Evolutionary conservation across 305 asterid genomes (phyloP).

Genomic region (Salvia sclarea): DNA sequence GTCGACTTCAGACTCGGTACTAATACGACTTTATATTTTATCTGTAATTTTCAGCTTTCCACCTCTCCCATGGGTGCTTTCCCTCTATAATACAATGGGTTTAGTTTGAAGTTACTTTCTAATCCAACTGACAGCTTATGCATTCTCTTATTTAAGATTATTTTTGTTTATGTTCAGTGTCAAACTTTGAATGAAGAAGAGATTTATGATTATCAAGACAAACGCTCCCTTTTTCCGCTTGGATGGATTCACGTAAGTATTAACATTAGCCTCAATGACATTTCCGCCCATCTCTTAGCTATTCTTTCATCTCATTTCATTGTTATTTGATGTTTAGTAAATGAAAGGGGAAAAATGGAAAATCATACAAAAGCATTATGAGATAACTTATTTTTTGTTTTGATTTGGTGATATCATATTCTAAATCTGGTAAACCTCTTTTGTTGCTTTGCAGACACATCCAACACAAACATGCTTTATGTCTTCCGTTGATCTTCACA

Average conservation of each 20-base stretch:
- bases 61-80: neutral
- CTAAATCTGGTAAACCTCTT: constrained; percentile 13
- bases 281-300: neutral
- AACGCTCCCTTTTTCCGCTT: constrained; percentile 77
- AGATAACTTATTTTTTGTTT: constrained; percentile 9
- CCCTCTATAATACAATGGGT: constrained; percentile 1
- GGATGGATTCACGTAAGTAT: constrained; percentile 99
- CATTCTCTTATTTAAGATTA: constrained; percentile 24
- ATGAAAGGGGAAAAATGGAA: neutral
- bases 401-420: constrained; percentile 17
- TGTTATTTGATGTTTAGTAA: constrained; percentile 8
- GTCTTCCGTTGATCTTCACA: constrained; percentile 99
- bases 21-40: constrained; percentile 18
- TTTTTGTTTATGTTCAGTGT: constrained; percentile 59
- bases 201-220: constrained; percentile 82
- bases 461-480: constrained; percentile 97
- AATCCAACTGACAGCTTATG: neutral
- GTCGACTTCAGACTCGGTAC: constrained; percentile 95
- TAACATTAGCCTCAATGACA: constrained; percentile 24
- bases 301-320: constrained; percentile 8
- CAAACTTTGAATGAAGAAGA: constrained; percentile 97
- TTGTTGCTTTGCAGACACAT: constrained; percentile 82
- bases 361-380: constrained; percentile 13
- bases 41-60: constrained; percentile 27
- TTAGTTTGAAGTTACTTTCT: constrained; percentile 19